Evolutionary conservation across 1,284 basidiomycete species (phyloP).

Genomic region (Cystobasidium pallidum): DNA sequence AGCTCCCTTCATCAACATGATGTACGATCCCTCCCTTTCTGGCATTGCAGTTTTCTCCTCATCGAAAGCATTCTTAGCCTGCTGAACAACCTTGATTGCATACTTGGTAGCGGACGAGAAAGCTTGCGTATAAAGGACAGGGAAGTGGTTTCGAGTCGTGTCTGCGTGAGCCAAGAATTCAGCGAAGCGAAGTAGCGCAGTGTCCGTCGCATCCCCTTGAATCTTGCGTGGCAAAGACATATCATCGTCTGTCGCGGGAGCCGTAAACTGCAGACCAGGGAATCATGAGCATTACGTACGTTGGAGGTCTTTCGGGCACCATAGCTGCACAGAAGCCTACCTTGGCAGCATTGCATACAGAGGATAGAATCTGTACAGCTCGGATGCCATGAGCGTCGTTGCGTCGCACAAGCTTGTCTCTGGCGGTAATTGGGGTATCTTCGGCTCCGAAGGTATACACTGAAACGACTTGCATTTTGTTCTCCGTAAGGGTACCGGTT

Average conservation of each 20-base stretch:
- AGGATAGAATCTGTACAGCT: conserved; percentile 61
- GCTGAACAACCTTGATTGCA: conserved; percentile 61
- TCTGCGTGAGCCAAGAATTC: conserved; percentile 59
- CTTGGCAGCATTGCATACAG: conserved; percentile 67
- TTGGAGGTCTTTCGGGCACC: no score
- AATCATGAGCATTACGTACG: not conserved
- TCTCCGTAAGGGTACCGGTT: conserved; percentile 63
- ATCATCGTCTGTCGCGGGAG: conserved; percentile 53
- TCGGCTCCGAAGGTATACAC: conserved; percentile 35
- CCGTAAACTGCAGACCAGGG: conserved; percentile 35
- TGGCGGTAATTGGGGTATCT: conserved; percentile 28
- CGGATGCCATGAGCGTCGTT: conserved; percentile 51
- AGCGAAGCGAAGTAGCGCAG: conserved; percentile 66
- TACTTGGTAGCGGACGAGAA: conserved; percentile 72
- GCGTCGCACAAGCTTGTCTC: conserved; percentile 38
- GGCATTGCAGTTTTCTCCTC: conserved; percentile 48
- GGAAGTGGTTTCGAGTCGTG: conserved; percentile 56
- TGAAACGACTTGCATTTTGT: conserved; percentile 59
- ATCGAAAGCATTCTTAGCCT: not conserved
- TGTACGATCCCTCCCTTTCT: conserved; percentile 55
- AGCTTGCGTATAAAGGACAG: conserved; percentile 58
- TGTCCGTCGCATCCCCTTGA: conserved; percentile 67
- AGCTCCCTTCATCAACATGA: conserved; percentile 65
- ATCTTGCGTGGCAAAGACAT: conserved; percentile 61
- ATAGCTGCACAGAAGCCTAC: conserved; percentile 19